Evolutionary conservation across 352 stramenopile genomes (phyloP), one percentile per base, ranked within the genome.

Genomic region (Globisporangium carolinianum): DNA sequence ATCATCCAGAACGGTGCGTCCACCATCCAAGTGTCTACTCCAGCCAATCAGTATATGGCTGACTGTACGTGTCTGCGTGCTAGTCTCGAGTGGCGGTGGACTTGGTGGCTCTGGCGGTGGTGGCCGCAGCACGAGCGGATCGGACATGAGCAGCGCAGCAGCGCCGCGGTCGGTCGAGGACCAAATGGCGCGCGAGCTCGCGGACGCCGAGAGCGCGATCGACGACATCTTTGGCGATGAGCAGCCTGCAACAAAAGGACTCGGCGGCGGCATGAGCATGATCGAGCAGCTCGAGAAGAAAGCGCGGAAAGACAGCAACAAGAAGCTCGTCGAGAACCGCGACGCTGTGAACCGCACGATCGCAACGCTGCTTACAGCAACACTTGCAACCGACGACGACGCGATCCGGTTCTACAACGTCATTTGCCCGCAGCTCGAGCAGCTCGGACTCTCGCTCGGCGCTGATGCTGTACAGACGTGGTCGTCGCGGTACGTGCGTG

Each of bases 261-360:
- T 67, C 47, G 79, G 76, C 17, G 82, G 85, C n/a, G 82, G 85
- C 11, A 92, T 92, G 75, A 88, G 71, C 47, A 90, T 95, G 81
- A 91, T 95, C 41, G 81, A 95, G 61, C 79, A 94, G 55, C 69
- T 95, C 3, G 85, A 95, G 66, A 91, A 91, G 64, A 91, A 93
- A 52, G 85, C 85, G 5, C 69, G 85, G 8, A 87, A 86, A 50
- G 83, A 93, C 38, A 87, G 72, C 67, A 95, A 95, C 71, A 92
- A 91, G 68, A 92, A 91, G 65, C 71, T 95, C 2, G 85, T 95
- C 24, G 75, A 93, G 36, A 76, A 89, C 37, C 71, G 73, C 10
- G 72, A 79, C 1, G 67, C 79, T 24, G 79, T 95, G 43, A 88
- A 87, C 57, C 48, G 61, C 7, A 63, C 86, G 7, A 65, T 95